Base-by-base conservation (phyloP, 345 rosid genomes). In the Arabidopsis suecica region DNA sequence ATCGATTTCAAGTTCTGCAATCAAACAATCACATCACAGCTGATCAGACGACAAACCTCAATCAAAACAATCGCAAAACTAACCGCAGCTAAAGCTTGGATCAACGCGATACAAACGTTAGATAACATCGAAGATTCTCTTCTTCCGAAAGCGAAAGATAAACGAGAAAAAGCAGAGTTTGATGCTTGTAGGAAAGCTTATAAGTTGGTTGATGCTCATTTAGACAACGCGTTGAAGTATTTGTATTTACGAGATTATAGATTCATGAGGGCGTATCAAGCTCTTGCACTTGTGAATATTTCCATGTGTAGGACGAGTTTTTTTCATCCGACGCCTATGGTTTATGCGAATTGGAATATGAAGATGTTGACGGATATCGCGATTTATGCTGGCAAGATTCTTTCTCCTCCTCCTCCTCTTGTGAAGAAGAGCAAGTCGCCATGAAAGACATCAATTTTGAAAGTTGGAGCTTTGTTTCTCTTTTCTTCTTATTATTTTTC, bases 201-300 rank as follows among this genome's bases (percentile, higher is more conserved):
- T 0, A 72, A 67, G 7, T 66, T 72, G 51, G 59, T 78, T 37
- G 81, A 78, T 28, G 77, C 81, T 59, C 77, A 78, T 61, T 22
- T 78, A 0, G 81, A 78, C 12, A 72, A 78, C 14, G 81, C 81
- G 4, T 66, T 72, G 73, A 78, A 66, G 70, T 78, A 72, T 54
- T 50, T 78, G 73, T 78, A 65, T 59, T 55, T 66, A 1, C 18
- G 69, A n/a, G 73, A 78, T 16, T 78, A 78, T 66, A 40, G 74
- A n/a, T 66, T 78, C 20, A 72, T 78, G 77, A 78, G 81, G 65
- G 81, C 81, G 16, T 78, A 78, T 60, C 81, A 78, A 51, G 81
- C 81, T 51, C 73, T 78, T 38, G 51, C 81, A 3, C 81, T 78
- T 9, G 55, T 72, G 44, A 78, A 78, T 36, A 72, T 78, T 1